Conservation (phyloP, 306 rosid species). For the Cyclanthera cordifolia region DNA sequence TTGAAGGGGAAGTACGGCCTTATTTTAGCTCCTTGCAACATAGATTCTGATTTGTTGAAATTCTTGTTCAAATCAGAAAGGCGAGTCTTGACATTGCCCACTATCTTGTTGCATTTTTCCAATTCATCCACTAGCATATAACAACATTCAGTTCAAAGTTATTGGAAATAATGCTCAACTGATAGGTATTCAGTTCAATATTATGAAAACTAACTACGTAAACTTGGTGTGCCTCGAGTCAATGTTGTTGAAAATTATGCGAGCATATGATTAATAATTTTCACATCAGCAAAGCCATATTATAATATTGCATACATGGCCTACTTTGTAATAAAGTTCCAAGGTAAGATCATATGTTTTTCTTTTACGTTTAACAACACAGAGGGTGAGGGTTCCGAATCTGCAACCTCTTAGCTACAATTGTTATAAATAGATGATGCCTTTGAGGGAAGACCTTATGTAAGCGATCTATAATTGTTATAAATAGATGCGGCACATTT, state of each 20-base stretch:
- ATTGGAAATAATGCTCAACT: conserved; percentile 8
- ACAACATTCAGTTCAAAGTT: not conserved
- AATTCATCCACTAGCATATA: conserved; percentile 76
- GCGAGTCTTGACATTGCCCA: conserved; percentile 52
- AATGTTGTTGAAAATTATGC: not conserved
- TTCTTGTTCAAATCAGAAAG: conserved; percentile 15
- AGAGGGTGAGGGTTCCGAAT: no score
- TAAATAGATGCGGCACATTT: not conserved
- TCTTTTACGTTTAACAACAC: no score
- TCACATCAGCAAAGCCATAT: not conserved
- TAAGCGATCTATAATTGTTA: not conserved
- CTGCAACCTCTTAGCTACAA: no score
- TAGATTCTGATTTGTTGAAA: conserved; percentile 45
- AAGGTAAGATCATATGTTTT: not conserved
- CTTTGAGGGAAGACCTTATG: not conserved
- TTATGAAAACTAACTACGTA: not conserved
- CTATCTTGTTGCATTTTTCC: conserved; percentile 91
- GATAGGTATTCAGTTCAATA: not conserved
- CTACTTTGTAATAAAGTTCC: not conserved
- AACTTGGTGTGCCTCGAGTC: not conserved
- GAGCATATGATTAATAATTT: not conserved
- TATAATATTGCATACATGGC: no score
- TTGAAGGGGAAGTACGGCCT: conserved; percentile 75
- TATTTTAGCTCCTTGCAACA: conserved; percentile 36
- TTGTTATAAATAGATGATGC: no score